Base-by-base conservation (phyloP, 75 land plant species). In the Ceratopteris richardii region DNA sequence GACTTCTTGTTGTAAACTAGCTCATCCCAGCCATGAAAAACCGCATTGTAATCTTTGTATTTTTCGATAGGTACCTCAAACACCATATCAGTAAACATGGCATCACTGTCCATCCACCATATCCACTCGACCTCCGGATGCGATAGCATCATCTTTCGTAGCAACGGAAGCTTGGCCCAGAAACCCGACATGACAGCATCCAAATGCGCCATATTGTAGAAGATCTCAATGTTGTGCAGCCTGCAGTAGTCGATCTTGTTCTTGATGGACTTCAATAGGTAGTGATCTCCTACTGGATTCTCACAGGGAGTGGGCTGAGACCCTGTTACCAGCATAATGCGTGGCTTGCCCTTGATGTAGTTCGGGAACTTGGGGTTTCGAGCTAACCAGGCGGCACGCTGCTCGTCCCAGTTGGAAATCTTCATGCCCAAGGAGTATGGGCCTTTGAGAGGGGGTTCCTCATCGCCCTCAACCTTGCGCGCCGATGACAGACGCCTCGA, bases 201-300 rank as follows among this genome's bases (percentile, higher is more conserved):
- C 50, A 86, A 46, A 51, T 76, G 75, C 1, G 90, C 90, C 72
- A 86, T 61, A 55, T 86, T 86, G 77, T 86, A 82, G 60, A 80
- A 69, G 41, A 86, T 68, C 56, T 86, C 90, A 9, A 86, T 77
- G 58, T 77, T 70, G 54, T 86, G 90, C n/a, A 82, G 51, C 51
- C 86, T 58, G 60, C 86, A 79, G 60, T 86, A 86, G 60, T 86
- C 90, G n/a, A 86, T 79, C 75, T 82, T 82, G 77, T 86, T 86
- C 78, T 86, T 86, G 33, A 82, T 65, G 5, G 77, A 48, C 57
- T 82, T 86, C 54, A 86, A 68, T 37, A 82, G 63, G 63, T 75
- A 82, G 66, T 83, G 83, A 55, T 86, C 90, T 2, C 90, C 90
- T 36, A 86, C 63, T 11, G 82, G 64, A 44, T 74, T 75, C 58